A percentile compares a stretch with the other conserved stretches of the same genome.
Conservation (phyloP, 768 basidiomycete genomes). For the Macrolepiota dolichaula region DNA sequence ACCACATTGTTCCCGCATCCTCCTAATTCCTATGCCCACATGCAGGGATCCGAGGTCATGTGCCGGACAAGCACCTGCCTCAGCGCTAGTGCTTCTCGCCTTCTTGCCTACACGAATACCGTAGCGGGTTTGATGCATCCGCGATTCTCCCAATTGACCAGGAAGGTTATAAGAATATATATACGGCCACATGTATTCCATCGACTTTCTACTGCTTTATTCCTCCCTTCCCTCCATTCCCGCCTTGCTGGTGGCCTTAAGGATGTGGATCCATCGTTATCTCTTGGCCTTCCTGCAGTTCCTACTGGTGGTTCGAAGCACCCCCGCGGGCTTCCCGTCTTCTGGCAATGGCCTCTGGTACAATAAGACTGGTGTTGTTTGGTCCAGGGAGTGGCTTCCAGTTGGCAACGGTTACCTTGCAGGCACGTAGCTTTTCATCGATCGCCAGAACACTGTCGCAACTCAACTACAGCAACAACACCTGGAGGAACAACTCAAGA, state of each 20-base stretch:
- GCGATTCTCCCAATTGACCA: conserved; percentile 1
- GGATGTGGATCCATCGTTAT: conserved; percentile 23
- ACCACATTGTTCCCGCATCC: background rate
- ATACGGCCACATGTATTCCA: conserved; percentile 3
- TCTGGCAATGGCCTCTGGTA: conserved; percentile 82
- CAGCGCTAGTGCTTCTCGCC: background rate
- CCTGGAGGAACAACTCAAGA: conserved; percentile 61
- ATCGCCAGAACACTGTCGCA: background rate
- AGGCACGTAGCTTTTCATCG: conserved; percentile 31
- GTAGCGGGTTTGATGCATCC: background rate
- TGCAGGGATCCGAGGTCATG: conserved; percentile 4
- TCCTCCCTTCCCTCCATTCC: conserved; percentile 1
- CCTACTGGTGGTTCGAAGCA: conserved; percentile 8
- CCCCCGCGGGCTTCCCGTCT: conserved; percentile 51
- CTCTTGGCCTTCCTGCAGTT: conserved; percentile 23
- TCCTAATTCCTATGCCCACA: background rate
- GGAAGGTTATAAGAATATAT: background rate
- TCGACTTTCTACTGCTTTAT: background rate
- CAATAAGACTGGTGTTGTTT: conserved; percentile 44
- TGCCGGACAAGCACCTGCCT: background rate
- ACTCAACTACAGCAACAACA: conserved; percentile 49
- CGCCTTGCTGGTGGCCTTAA: conserved; percentile 4
- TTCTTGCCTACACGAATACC: background rate
- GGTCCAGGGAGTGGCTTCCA: conserved; percentile 63
- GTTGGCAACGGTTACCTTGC: conserved; percentile 74